Base-by-base conservation (phyloP, 1,139 yeast species). In the Sugiyamaella grinbergsii region DNA sequence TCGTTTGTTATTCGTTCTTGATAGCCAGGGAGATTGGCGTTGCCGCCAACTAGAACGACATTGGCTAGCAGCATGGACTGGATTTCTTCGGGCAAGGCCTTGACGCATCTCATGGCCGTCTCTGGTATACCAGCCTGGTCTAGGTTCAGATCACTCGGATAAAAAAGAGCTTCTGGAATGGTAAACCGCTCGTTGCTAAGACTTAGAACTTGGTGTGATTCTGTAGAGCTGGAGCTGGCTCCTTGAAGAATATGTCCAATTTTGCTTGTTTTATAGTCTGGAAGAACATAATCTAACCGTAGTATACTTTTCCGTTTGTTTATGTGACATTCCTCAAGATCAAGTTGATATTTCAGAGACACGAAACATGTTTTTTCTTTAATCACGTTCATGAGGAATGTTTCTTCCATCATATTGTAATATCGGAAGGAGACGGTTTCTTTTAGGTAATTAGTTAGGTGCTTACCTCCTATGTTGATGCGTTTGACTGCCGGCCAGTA, bases 351-450 rank as follows among this genome's bases (percentile, higher is more conserved):
- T 58, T 91, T 82, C 11, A 64, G 59, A 0, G 95, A 83, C 42
- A 91, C 81, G 65, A 80, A 90, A 61, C 93, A 81, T 5, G 94
- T 78, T 31, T 79, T 74, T 62, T 93, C 96, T 63, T 94, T 93
- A 58, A 94, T 86, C 34, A 86, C 83, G 63, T 91, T 88, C 47
- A 93, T 83, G 47, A 94, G 71, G 5, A 86, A 76, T 0, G 96
- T 86, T 67, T 94, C 98, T 55, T 91, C 97, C 65, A 88, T 83
- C 62, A 94, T 91, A 64, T 94, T 94, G 68, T 91, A 93, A 70
- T 94, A 95, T 53, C 98, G 77, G 65, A 87, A 93, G 2, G 97
- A 89, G 13, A 93, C 80, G 40, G 88, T 75, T 62, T 93, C 98
- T 55, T 90, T 76, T 47, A 94, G 69, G 49, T 85, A 79, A 7